phyloP scores from a whole-genome alignment of 371 early-diverging fungal species.

The Zopfochytrium polystomum region DNA sequence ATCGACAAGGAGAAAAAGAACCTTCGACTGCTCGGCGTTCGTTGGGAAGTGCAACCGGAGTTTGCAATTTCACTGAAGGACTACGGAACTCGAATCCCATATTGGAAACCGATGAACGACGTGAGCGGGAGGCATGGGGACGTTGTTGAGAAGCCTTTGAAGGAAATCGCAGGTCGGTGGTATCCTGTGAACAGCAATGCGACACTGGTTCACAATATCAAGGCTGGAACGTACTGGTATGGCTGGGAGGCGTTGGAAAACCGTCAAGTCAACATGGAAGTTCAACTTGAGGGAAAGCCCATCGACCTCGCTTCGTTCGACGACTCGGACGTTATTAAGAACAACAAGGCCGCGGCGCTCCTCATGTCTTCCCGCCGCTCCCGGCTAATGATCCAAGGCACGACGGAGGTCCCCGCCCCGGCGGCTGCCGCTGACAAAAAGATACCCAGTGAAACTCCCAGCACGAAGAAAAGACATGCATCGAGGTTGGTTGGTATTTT shows the following conservation, averaged over 20 bases:
- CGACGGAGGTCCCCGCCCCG: no score
- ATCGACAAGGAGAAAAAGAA: neutral
- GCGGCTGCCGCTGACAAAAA: no score
- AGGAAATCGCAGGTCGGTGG: constrained; percentile 18
- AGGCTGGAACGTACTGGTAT: constrained; percentile 15
- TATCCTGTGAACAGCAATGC: constrained; percentile 20
- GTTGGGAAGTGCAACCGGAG: constrained; percentile 12
- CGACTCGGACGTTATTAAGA: constrained; percentile 13
- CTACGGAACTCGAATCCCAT: constrained; percentile 1
- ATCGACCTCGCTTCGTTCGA: neutral
- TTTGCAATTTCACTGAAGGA: constrained; percentile 15
- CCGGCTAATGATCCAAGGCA: no score
- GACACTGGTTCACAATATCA: neutral
- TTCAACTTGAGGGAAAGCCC: neutral
- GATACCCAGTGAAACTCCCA: no score
- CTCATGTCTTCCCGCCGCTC: no score
- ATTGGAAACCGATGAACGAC: constrained; percentile 22
- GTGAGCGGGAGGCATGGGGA: neutral
- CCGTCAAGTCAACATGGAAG: constrained; percentile 1
- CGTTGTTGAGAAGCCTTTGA: neutral
- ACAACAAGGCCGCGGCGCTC: no score
- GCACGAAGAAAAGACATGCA: no score
- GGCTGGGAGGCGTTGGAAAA: constrained; percentile 14
- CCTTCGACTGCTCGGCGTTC: constrained; percentile 1
- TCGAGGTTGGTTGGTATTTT: no score